Percentiles rank a stretch among this genome's conserved stretches.
Conservation (phyloP, 1,284 basidiomycete species). For the Fistulina hepatica region DNA sequence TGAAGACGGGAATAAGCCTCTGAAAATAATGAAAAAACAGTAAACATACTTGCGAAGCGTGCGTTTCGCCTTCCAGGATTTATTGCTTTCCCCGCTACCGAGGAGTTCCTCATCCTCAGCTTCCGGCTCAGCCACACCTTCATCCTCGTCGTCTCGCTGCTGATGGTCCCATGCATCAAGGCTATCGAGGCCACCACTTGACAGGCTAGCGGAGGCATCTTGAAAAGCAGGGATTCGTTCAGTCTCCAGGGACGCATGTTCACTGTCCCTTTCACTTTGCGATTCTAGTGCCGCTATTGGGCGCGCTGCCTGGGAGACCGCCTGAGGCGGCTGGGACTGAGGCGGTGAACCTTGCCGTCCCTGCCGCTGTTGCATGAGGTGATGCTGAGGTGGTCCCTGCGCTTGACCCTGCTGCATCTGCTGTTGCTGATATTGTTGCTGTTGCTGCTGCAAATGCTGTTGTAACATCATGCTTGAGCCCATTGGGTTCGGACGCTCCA, state of each 20-base stretch:
- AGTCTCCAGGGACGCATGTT: too few relatives aligned
- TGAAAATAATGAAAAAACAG: conserved; percentile 13
- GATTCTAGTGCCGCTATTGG: conserved; percentile 50
- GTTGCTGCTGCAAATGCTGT: conserved; percentile 23
- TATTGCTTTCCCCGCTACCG: conserved; percentile 53
- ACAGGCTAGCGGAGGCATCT: too few relatives aligned
- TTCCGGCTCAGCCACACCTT: conserved; percentile 33
- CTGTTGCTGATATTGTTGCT: conserved; percentile 25
- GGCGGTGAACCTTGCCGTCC: conserved; percentile 57
- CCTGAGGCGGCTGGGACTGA: conserved; percentile 81
- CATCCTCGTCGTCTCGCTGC: conserved; percentile 41
- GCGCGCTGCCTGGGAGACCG: conserved; percentile 75
- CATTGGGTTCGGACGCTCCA: conserved; percentile 42
- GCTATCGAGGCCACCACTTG: conserved; percentile 28
- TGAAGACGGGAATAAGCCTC: conserved; percentile 15
- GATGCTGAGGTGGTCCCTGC: too few relatives aligned
- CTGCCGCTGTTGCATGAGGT: conserved; percentile 40
- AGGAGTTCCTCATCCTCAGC: conserved; percentile 60
- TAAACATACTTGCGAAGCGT: conserved; percentile 75
- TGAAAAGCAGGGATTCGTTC: too few relatives aligned
- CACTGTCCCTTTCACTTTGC: neutral
- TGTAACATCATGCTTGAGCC: conserved; percentile 32
- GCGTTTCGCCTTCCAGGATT: conserved; percentile 76
- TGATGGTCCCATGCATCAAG: conserved; percentile 31
- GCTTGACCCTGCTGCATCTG: conserved; percentile 27